Base-by-base conservation (phyloP, 345 rosid species). In the Aurinia saxatilis region DNA sequence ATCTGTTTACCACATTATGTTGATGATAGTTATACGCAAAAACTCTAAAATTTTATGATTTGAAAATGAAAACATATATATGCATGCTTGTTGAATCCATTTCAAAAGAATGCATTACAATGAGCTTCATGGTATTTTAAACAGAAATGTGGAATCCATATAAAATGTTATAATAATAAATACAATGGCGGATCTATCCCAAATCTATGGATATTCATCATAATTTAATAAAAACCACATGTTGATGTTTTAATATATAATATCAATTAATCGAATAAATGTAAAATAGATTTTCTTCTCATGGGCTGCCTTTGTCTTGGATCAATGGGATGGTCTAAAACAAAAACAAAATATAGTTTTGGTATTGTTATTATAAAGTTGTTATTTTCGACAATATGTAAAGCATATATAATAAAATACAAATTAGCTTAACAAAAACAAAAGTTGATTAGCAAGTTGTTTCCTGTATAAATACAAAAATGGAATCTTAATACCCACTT, bases 401-500 rank as follows among this genome's bases (percentile, higher is more conserved):
- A 59, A 59, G 57, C 39, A 52, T 23, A 17, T 21, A 50, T 50
- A 21, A 27, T 4, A 27, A 4, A 27, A 5, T 23, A 23, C 27
- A 23, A 27, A 7, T 27, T 27, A 4, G 5, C 3, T 27, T 27
- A 27, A 5, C 6, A 4, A 27, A 42, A 68, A 14, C 33, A 56
- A 14, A 56, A 29, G 52, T 15, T 27, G 56, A 51, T 1, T 17
- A 25, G 34, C 53, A 60, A 68, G 61, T 68, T 52, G 46, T 44
- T 41, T 42, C n/a, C 61, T 17, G 18, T 53, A 33, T 39, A 29
- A 29, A 67, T 58, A 50, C 48, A 51, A 44, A n/a, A 42, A 35
- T 52, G 67, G 73, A 68, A 68, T 68, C 67, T 60, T 50, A 27
- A 60, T 4, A 25, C 37, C 68, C 36, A 70, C 68, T 69, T 62